phyloP scores from a whole-genome alignment of 2,329 filamentous ascomycete genomes.

The Trichophyton benhamiae region DNA sequence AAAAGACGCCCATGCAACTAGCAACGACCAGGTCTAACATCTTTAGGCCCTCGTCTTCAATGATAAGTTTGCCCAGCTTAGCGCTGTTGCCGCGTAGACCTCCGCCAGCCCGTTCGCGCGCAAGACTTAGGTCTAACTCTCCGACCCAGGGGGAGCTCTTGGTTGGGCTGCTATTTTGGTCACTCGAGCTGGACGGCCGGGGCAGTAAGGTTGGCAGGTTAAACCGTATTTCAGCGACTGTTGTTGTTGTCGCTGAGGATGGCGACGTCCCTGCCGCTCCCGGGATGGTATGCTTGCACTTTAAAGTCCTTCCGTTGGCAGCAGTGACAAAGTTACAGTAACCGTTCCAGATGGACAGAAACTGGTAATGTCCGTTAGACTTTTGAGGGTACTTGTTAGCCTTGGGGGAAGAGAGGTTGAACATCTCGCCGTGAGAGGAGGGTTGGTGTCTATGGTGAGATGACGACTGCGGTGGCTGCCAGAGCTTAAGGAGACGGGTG shows the following conservation, averaged over 20 bases:
- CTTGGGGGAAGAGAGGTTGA: slow-evolving; percentile 7
- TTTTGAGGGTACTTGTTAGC: slow-evolving; percentile 1
- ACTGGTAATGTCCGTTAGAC: slow-evolving; percentile 49
- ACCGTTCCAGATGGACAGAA: slow-evolving; percentile 76
- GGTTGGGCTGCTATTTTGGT: slow-evolving; percentile 5
- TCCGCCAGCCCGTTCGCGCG: slow-evolving; percentile 72
- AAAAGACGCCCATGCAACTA: slow-evolving; percentile 86
- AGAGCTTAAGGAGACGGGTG: slow-evolving; percentile 12
- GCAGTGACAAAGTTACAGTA: slow-evolving; percentile 76
- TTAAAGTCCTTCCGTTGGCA: slow-evolving; percentile 58
- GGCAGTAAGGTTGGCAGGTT: slow-evolving; percentile 55
- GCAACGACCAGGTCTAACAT: slow-evolving; percentile 91
- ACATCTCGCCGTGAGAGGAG: slow-evolving; percentile 3
- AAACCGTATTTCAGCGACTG: slow-evolving; percentile 76
- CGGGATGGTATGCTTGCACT: slow-evolving; percentile 53
- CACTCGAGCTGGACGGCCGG: slow-evolving; percentile 14
- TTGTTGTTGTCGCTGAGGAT: slow-evolving; percentile 27
- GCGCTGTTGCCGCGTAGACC: slow-evolving; percentile 74
- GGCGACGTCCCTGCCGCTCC: background rate
- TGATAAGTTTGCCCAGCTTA: slow-evolving; percentile 85
- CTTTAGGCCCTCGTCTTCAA: slow-evolving; percentile 80
- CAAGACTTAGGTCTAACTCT: slow-evolving; percentile 53
- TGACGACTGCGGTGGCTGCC: slow-evolving; percentile 3
- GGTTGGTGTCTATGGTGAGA: background rate
- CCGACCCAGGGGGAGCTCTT: slow-evolving; percentile 1